Evolutionary conservation across 352 stramenopile species (phyloP).

Genomic region (Paralagenidium karlingii): DNA sequence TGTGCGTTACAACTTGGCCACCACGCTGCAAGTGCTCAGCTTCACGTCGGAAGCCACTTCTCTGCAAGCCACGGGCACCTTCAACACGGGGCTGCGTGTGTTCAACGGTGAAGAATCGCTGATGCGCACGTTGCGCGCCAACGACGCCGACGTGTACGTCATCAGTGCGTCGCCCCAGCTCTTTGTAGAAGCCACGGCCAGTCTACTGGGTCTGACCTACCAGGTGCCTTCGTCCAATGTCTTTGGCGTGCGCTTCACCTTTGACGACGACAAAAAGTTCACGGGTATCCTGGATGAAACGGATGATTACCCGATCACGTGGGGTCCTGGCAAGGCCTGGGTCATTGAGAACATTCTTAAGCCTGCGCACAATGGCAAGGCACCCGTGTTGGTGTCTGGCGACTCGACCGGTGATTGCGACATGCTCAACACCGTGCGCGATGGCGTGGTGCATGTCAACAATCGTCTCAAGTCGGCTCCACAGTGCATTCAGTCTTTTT

Average conservation of each 20-base stretch:
- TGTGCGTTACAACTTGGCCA: constrained; percentile 30
- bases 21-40: constrained; percentile 16
- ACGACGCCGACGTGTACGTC: constrained; percentile 32
- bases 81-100: constrained; percentile 34
- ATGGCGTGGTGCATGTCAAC: constrained; percentile 48
- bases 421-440: constrained; percentile 38
- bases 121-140: constrained; percentile 31
- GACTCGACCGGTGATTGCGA: constrained; percentile 49
- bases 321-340: constrained; percentile 34
- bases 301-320: constrained; percentile 49
- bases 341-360: constrained; percentile 33
- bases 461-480: constrained; percentile 37
- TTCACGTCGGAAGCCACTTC: constrained; percentile 26
- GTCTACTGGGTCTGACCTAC: constrained; percentile 30
- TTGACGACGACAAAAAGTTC: constrained; percentile 20
- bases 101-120: constrained; percentile 50
- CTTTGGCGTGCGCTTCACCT: constrained; percentile 41
- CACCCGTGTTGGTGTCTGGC: constrained; percentile 34
- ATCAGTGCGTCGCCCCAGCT: constrained; percentile 50
- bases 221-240: constrained; percentile 35
- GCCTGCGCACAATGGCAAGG: constrained; percentile 24
- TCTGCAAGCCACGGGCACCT: constrained; percentile 22
- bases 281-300: constrained; percentile 20
- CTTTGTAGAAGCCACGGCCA: constrained; percentile 28
- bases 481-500: constrained; percentile 45